phyloP scores from a whole-genome alignment of 1,284 basidiomycete species.

The Phaffia rhodozyma region DNA sequence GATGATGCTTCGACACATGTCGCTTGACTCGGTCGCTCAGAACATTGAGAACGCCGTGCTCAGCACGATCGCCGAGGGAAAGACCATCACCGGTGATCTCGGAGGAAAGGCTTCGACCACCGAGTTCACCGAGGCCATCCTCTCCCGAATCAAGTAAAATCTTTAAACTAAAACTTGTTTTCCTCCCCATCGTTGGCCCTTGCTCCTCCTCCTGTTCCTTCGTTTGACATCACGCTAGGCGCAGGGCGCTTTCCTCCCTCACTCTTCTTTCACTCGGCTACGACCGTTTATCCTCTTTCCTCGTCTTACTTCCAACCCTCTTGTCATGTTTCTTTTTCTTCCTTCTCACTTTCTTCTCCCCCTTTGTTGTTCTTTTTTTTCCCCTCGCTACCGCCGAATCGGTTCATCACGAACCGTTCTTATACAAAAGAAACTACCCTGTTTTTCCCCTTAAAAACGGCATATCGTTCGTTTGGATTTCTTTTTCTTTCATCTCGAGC shows the following conservation, averaged over 20 bases:
- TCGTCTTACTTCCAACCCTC: too few relatives aligned
- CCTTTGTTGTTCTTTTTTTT: not conserved
- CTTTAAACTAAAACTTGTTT: not conserved
- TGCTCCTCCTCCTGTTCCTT: not conserved
- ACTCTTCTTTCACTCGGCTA: too few relatives aligned
- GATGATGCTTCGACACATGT: conserved; percentile 73
- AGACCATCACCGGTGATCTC: conserved; percentile 80
- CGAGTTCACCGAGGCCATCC: conserved; percentile 80
- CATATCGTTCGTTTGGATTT: too few relatives aligned
- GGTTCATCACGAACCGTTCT: too few relatives aligned
- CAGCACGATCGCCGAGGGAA: conserved; percentile 84
- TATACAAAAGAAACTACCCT: too few relatives aligned
- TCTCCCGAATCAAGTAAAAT: conserved; percentile 47
- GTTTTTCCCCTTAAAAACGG: too few relatives aligned
- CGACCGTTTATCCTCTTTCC: too few relatives aligned
- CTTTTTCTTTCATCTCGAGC: too few relatives aligned
- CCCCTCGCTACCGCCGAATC: not conserved
- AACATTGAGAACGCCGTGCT: conserved; percentile 89
- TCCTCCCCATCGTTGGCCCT: not conserved
- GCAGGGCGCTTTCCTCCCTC: too few relatives aligned
- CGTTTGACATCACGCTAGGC: too few relatives aligned
- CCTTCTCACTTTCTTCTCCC: not conserved
- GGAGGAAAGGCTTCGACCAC: conserved; percentile 78
- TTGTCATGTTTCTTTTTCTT: not conserved
- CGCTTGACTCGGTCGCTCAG: conserved; percentile 64